Evolutionary conservation across 2,329 filamentous ascomycete species (phyloP), one percentile per base, ranked within the genome.

Genomic region (Ambrosiella beaveri): DNA sequence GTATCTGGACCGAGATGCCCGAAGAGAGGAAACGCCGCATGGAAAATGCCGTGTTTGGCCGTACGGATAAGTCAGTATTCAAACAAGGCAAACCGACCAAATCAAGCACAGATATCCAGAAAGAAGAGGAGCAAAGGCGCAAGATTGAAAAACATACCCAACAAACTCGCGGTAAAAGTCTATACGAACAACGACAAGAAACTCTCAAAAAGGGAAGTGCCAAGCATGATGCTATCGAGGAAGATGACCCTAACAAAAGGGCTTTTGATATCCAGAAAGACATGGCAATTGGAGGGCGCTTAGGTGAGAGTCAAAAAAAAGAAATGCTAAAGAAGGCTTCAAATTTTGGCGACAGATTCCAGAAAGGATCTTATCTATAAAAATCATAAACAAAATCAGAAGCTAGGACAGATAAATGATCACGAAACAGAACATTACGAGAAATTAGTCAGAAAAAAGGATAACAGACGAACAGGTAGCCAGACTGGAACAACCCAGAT

Each of bases 221-320:
- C 3, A 19, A 57, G 56, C 45, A 62, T 13, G 13, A 35, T 77
- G 52, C 15, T 15, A 81, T 83, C 62, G 81, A 88, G 62, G 87
- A 93, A 19, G 91, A 96, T 70, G 90, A 97, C 67, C 91, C 93
- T 0, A 95, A 88, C 69, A 85, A 86, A 70, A 77, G 91, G 61
- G 85, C 81, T 0, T 97, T 97, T 70, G 88, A 96, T 71, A 78
- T 82, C 62, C 88, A 96, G 69, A 97, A 96, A 73, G 93, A 97
- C 68, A 95, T 97, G 81, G 85, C 81, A 44, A 72, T 87, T 1
- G 84, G 84, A 7, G 80, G 81, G 15, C 81, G 80, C 65, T 81
- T 96, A 57, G 85, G 82, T 35, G 74, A 82, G 63, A 76, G 82
- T 40, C 83, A 95, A 72, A 80, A 84, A 64, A 80, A 80, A 64